These are phyloP conservation scores for Pseudophaeomoniella oleicola DNA, from an alignment of 2,329 filamentous ascomycete genomes.

Conservation along the genomic window DNA sequence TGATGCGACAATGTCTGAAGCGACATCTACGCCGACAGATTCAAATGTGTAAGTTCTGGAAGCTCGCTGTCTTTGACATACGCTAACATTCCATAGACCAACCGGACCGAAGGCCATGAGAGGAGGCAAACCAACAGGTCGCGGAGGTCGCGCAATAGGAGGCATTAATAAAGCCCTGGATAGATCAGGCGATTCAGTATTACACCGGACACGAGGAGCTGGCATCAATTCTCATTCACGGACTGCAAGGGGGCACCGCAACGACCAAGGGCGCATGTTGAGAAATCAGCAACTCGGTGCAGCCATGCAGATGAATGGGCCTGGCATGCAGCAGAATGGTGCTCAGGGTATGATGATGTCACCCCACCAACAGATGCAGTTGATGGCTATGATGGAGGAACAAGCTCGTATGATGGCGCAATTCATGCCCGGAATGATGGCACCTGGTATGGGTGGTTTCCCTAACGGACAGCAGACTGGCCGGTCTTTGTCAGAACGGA, in stretches of 20 bases:
- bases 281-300: slow-evolving; percentile 24
- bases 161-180: slow-evolving; percentile 77
- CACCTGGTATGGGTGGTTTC: slow-evolving; percentile 38
- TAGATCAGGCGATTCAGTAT: slow-evolving; percentile 54
- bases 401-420: slow-evolving; percentile 78
- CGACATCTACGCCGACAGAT: slow-evolving; percentile 19
- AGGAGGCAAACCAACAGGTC: slow-evolving; percentile 49
- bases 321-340: slow-evolving; percentile 26
- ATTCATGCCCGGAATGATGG: slow-evolving; percentile 42
- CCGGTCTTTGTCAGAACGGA: slow-evolving; percentile 61
- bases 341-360: slow-evolving; percentile 37
- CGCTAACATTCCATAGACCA: slow-evolving; percentile 43
- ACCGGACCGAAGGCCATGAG: slow-evolving; percentile 94
- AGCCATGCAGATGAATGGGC: slow-evolving; percentile 24
- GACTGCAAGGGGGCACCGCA: slow-evolving; percentile 56
- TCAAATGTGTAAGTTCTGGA: slow-evolving; percentile 23
- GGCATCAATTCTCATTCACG: slow-evolving; percentile 68
- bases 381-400: slow-evolving; percentile 69
- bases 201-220: slow-evolving; percentile 65
- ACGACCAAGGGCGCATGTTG: slow-evolving; percentile 27
- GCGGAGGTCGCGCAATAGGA: slow-evolving; percentile 71
- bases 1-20: slow-evolving; percentile 62
- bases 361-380: slow-evolving; percentile 56
- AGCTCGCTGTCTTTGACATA: slow-evolving; percentile 1
- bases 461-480: slow-evolving; percentile 28